Evolutionary conservation across 78 protist genomes (phyloP).

Genomic region (Andalucia godoyi): DNA sequence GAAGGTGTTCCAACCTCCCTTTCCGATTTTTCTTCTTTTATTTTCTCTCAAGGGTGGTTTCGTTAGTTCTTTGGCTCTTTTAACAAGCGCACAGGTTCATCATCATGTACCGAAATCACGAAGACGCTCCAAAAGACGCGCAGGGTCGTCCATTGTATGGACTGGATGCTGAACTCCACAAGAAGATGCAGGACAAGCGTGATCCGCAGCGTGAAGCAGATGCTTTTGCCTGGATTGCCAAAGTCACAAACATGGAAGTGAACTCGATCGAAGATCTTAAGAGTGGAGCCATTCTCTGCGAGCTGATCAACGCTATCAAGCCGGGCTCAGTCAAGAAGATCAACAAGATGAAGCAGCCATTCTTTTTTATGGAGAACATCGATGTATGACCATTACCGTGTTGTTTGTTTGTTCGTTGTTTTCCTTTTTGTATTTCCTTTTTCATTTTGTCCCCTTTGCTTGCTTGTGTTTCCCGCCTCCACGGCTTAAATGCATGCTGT

Average conservation of each 20-base stretch:
- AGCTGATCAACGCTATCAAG: background rate
- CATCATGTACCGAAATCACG: too few relatives aligned
- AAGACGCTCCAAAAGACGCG: background rate
- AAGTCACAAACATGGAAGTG: background rate
- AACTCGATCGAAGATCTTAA: background rate
- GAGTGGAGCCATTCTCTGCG: background rate
- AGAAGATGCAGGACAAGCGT: background rate
- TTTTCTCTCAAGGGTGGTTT: too few relatives aligned
- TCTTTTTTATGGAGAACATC: constrained; percentile 58
- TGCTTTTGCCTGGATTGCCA: background rate
- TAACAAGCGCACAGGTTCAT: too few relatives aligned
- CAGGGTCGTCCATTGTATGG: constrained; percentile 2
- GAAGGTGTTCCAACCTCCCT: too few relatives aligned
- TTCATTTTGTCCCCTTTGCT: too few relatives aligned
- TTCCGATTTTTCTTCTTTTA: too few relatives aligned
- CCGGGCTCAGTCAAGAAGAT: constrained; percentile 26
- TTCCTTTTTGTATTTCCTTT: too few relatives aligned
- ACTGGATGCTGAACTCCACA: background rate
- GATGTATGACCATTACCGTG: too few relatives aligned
- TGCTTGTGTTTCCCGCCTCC: too few relatives aligned
- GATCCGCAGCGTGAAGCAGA: background rate
- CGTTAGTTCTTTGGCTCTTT: too few relatives aligned
- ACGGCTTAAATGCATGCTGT: too few relatives aligned
- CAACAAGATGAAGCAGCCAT: constrained; percentile 49
- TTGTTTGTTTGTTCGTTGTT: too few relatives aligned